phyloP scores from a whole-genome alignment of 106 monocot species.

The Apostasia shenzhenica region DNA sequence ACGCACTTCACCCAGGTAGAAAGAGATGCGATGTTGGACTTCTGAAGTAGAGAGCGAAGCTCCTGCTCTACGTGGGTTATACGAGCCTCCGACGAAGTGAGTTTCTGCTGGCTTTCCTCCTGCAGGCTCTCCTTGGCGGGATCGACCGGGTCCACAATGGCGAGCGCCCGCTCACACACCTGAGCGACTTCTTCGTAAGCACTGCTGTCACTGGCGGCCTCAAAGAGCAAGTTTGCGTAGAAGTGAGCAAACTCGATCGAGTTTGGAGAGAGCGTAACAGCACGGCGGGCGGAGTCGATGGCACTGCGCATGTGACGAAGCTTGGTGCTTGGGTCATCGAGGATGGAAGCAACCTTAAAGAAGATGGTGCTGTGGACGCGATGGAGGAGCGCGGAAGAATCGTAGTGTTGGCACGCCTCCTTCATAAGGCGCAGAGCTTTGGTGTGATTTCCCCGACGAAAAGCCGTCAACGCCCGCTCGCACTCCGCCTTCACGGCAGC shows the following conservation, averaged over 20 bases:
- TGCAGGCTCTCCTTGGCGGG: slow-evolving; percentile 61
- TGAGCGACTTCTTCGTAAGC: slow-evolving; percentile 56
- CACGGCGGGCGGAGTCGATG: slow-evolving; percentile 57
- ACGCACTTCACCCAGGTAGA: slow-evolving; percentile 74
- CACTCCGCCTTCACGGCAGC: slow-evolving; percentile 55
- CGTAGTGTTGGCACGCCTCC: slow-evolving; percentile 35
- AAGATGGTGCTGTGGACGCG: slow-evolving; percentile 63
- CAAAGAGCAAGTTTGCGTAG: slow-evolving; percentile 64
- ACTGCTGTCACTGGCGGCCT: slow-evolving; percentile 36
- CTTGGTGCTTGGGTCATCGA: slow-evolving; percentile 67
- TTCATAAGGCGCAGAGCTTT: slow-evolving; percentile 68
- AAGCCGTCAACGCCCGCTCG: slow-evolving; percentile 60
- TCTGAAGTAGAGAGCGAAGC: slow-evolving; percentile 69
- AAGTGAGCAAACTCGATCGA: slow-evolving; percentile 86
- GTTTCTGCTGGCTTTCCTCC: slow-evolving; percentile 32
- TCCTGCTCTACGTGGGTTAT: slow-evolving; percentile 62
- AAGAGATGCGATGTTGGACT: slow-evolving; percentile 77
- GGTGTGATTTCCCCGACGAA: slow-evolving; percentile 73
- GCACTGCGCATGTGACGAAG: slow-evolving; percentile 52
- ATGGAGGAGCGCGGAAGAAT: slow-evolving; percentile 47
- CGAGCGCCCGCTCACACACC: slow-evolving; percentile 74
- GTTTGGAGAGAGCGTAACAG: slow-evolving; percentile 45
- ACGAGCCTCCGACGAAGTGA: slow-evolving; percentile 36
- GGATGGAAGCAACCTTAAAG: slow-evolving; percentile 43
- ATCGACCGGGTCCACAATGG: slow-evolving; percentile 50